Evolutionary conservation across 371 early-diverging fungal genomes (phyloP).

Genomic region (Zychaea mexicana): DNA sequence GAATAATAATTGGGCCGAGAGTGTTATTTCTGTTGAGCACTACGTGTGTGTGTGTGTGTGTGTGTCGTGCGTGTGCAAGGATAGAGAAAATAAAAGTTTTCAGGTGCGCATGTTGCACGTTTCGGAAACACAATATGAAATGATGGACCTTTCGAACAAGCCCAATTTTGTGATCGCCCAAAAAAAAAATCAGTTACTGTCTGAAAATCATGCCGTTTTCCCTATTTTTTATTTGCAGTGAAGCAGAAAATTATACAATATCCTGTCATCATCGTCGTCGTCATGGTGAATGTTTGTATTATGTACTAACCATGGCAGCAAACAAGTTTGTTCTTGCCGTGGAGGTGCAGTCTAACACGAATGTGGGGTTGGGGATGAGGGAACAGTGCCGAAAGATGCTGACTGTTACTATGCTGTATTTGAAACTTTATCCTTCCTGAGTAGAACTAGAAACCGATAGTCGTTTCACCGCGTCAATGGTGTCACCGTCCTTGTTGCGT

Average conservation of each 20-base stretch:
- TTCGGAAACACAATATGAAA: background rate
- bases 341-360: too few relatives aligned
- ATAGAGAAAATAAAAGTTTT: background rate
- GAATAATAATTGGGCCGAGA: too few relatives aligned
- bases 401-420: background rate
- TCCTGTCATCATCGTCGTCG: too few relatives aligned
- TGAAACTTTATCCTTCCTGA: background rate
- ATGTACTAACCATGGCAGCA: too few relatives aligned
- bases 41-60: background rate
- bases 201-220: conserved; percentile 3
- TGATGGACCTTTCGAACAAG: background rate
- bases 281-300: too few relatives aligned
- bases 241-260: too few relatives aligned
- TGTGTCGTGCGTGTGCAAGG: background rate
- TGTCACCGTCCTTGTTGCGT: background rate
- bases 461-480: background rate
- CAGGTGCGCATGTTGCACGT: background rate
- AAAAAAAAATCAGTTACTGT: background rate
- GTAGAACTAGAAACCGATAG: background rate
- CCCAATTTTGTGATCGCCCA: background rate
- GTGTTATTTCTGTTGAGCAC: too few relatives aligned
- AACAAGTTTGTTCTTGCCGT: background rate
- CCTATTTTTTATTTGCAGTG: background rate
- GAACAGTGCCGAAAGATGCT: background rate
- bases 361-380: background rate